Base-by-base conservation (phyloP, 2,329 filamentous ascomycete genomes). In the Aspergillus texensis region DNA sequence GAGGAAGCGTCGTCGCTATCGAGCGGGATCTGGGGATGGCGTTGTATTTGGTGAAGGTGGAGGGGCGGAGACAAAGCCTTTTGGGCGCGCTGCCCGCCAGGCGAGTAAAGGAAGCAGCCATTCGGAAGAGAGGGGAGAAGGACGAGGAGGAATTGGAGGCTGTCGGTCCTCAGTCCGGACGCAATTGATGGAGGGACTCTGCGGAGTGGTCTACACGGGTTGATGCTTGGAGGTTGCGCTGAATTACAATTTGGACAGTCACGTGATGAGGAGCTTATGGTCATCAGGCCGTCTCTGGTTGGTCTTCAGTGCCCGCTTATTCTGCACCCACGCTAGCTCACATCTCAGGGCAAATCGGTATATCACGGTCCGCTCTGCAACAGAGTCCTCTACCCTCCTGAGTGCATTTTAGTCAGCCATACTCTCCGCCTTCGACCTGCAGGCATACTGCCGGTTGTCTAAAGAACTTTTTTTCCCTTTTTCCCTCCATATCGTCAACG, bases 21-120 rank as follows among this genome's bases (percentile, higher is more conserved):
- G 81, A 82, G 67, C 87, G 84, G 69, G 80, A 80, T 79, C 82
- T 76, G 72, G 80, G 77, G 71, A 78, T 71, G 68, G 75, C 71
- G 67, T 77, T 71, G 68, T 74, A 73, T 74, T 75, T 76, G 75
- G 71, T 76, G 70, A 77, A 74, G 67, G 77, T 78, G 74, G 81
- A 83, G 75, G 84, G 82, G 77, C 83, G 80, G 67, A 85, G 79
- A 75, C 83, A 86, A 68, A 87, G 80, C 75, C 85, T 84, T 80
- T 86, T 87, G 72, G 85, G 82, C 77, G 84, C 81, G 78, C 83
- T 83, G 79, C 84, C 81, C 77, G 84, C 85, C 70, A 88, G 80
- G 75, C 87, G 86, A 74, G 84, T 81, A 76, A 89, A 82, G 58
- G 85, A 81, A 69, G 84, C 85, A 79, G 87, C 84, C 88, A 90